Evolutionary conservation across 2,329 filamentous ascomycete genomes (phyloP), one percentile per base, ranked within the genome.

Genomic region (Fusarium caatingaense): DNA sequence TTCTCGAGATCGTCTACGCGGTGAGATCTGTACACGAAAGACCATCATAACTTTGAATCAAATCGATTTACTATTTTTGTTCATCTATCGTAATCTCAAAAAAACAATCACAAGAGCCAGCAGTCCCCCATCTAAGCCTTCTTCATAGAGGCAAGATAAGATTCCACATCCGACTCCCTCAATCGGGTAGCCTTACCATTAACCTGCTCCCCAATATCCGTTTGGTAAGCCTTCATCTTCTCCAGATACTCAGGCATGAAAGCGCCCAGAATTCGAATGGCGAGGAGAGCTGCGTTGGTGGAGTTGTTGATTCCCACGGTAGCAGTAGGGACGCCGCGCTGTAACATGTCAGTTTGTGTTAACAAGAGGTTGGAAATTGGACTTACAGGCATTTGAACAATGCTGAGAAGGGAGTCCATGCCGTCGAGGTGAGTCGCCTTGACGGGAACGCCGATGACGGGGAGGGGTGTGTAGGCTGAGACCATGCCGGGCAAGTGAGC

Each of bases 281-380:
- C 91, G n/a, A 93, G 80, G 20, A 93, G 82, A 1, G 89, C 92
- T 1, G 92, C 92, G 74, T 94, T 94, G 58, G 91, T 91, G 25
- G 90, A 91, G 80, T 94, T 94, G 79, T 93, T 93, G 78, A 94
- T 93, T 13, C 89, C 92, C 6, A 94, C 91, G 0, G 91, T 93
- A 8, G 92, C 91, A 16, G 91, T 89, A 12, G 92, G 92, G 51
- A 91, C 87, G 15, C 92, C 92, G 74, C 86, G 80, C 8, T 66
- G 0, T 0, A 16, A 18, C 0, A 1, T n/a, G 56, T 66, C 1
- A 66, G 61, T 49, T 1, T 5, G 5, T 34, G 13, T 30, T 1
- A 18, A 1, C 11, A 2, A 13, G 1, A 1, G 1, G 2, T 2
- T 6, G 13, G 1, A 1, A 0, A 0, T 1, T 0, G 3, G 1